Percentiles rank a stretch among this genome's conserved stretches.
phyloP scores from a whole-genome alignment of 208 protist genomes.

The Trypanosomatidae sp. region DNA sequence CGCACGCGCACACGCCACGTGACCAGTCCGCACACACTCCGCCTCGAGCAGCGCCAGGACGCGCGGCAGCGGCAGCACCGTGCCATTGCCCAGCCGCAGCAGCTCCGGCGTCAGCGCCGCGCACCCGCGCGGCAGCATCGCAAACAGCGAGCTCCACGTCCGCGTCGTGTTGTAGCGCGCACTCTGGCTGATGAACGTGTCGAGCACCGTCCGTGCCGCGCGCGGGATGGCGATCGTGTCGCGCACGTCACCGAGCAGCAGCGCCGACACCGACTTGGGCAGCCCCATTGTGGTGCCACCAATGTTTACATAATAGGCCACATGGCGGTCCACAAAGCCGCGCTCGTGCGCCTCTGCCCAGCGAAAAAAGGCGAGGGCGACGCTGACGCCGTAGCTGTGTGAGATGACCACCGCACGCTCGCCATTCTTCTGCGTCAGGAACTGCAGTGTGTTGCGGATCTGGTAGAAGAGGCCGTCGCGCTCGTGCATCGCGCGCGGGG shows the following conservation, averaged over 20 bases:
- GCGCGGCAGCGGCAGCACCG: constrained; percentile 11
- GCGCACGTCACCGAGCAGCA: constrained; percentile 73
- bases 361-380: constrained; percentile 75
- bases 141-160: constrained; percentile 51
- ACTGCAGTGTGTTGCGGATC: constrained; percentile 45
- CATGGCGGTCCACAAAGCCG: constrained; percentile 72
- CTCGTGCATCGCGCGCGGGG: constrained; percentile 37
- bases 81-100: constrained; percentile 37
- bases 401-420: constrained; percentile 61
- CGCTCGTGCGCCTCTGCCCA: constrained; percentile 66
- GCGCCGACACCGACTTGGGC: constrained; percentile 65
- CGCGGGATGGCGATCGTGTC: constrained; percentile 68
- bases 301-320: constrained; percentile 80
- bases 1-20: constrained; percentile 22
- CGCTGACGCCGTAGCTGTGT: constrained; percentile 81
- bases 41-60: constrained; percentile 17
- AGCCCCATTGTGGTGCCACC: constrained; percentile 66
- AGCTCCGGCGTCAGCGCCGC: constrained; percentile 29
- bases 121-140: constrained; percentile 62
- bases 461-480: constrained; percentile 81
- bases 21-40: constrained; percentile 30
- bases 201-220: constrained; percentile 45
- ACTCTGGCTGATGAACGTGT: constrained; percentile 53
- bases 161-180: constrained; percentile 49
- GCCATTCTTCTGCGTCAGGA: constrained; percentile 62